Evolutionary conservation across 23 red algal species (phyloP), one percentile per base, ranked within the genome.

Genomic region (Pyropia haitanensis): DNA sequence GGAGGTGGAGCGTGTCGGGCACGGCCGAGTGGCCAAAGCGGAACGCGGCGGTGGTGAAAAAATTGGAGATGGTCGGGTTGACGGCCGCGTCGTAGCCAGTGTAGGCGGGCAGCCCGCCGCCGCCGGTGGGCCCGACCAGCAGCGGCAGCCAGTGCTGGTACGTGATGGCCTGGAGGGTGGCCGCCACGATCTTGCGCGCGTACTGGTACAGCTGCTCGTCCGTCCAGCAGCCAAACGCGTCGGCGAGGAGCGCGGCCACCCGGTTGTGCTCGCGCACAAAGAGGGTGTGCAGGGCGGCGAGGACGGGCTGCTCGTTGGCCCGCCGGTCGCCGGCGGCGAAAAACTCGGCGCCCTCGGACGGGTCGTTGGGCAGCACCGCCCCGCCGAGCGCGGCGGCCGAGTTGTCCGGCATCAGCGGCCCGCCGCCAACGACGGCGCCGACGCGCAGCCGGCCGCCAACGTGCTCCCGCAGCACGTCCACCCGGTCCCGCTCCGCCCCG

Each of bases 261-360:
- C 21, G 27, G 58, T 84, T 84, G 60, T 84, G 79, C 56, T 84
- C 79, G 18, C 79, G 53, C 24, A 84, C 18, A 49, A 84, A 84
- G 16, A 84, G 33, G 55, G 79, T 84, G 60, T 84, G 79, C 34
- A 84, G 27, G 18, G 67, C 59, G 24, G 66, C 65, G 4, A 84
- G 51, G 21, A 64, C 58, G 12, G 79, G 79, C 46, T 84, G 79
- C 56, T 84, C 79, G 60, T 84, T 84, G 50, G 79, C 53, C 12
- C 79, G 79, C 57, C 65, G 67, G 49, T 84, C 79, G 53, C 79
- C 79, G 22, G 79, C 79, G 31, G 72, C 57, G 25, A 73, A 84
- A 60, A 73, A 84, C 24, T 49, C 62, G n/a, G 58, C 20, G 16
- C 10, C 33, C 26, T 67, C 30, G 9, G 61, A 56, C 17, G 79